Conservation (phyloP, 2,329 filamentous ascomycete genomes). For the Hypoxylon sp. region DNA sequence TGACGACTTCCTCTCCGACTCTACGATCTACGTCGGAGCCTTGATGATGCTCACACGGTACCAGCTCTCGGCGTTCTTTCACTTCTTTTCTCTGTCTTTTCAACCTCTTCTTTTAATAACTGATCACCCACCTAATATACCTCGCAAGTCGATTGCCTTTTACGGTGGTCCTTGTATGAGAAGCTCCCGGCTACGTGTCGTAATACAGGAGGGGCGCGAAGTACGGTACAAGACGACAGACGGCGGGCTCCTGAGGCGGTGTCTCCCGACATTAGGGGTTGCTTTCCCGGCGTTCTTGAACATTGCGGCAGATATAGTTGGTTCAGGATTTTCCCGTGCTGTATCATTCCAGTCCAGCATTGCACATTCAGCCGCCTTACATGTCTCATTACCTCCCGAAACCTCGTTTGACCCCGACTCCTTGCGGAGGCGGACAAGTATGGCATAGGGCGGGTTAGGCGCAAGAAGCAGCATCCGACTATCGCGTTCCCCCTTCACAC, state of each 20-base stretch:
- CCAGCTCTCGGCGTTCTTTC: slow-evolving; percentile 63
- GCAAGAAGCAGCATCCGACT: slow-evolving; percentile 38
- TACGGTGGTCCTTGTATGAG: slow-evolving; percentile 33
- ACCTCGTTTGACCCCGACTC: slow-evolving; percentile 16
- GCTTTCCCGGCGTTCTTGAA: slow-evolving; percentile 35
- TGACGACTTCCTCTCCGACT: slow-evolving; percentile 38
- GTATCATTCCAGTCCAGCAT: slow-evolving; percentile 34
- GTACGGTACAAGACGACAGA: slow-evolving; percentile 30
- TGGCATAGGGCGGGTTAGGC: slow-evolving; percentile 40
- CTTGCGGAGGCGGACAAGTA: slow-evolving; percentile 30
- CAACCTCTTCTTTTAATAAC: slow-evolving; percentile 55
- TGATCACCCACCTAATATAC: slow-evolving; percentile 55
- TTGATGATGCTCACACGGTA: slow-evolving; percentile 67
- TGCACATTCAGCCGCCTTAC: slow-evolving; percentile 31
- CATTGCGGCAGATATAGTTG: slow-evolving; percentile 35
- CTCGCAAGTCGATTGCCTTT: slow-evolving; percentile 44
- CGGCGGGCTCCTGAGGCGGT: slow-evolving; percentile 24
- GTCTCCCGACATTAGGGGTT: slow-evolving; percentile 25
- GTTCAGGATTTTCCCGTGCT: slow-evolving; percentile 36
- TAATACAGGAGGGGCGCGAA: slow-evolving; percentile 30
- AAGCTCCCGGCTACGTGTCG: slow-evolving; percentile 29
- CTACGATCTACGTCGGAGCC: slow-evolving; percentile 64
- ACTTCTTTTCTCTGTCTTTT: slow-evolving; percentile 54
- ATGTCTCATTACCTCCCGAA: slow-evolving; percentile 30
- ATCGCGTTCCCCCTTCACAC: slow-evolving; percentile 24